These are phyloP conservation scores for Penicillium oxalicum DNA, from an alignment of 2,329 filamentous ascomycete species.

Conservation along the genomic window DNA sequence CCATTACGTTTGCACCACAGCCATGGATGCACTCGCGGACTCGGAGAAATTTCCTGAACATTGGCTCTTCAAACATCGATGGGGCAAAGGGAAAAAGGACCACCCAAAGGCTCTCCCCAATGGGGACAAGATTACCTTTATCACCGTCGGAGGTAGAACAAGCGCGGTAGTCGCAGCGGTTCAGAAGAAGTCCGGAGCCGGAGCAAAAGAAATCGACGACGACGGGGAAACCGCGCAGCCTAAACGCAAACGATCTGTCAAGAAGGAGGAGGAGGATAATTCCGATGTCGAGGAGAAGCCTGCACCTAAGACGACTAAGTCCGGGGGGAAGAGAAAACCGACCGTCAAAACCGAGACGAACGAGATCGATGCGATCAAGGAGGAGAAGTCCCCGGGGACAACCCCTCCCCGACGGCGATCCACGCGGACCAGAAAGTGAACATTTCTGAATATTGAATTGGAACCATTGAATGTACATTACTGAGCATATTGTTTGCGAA, in stretches of 20 bases:
- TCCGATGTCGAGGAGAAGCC: constrained; percentile 18
- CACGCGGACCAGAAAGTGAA: constrained; percentile 21
- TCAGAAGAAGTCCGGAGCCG: constrained; percentile 72
- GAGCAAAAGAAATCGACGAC: constrained; percentile 48
- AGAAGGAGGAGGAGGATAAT: constrained; percentile 22
- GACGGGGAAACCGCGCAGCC: constrained; percentile 18
- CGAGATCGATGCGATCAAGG: constrained; percentile 13
- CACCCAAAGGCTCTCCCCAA: constrained; percentile 64
- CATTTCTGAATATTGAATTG: neutral
- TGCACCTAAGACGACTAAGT: constrained; percentile 22
- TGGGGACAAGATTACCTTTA: constrained; percentile 75
- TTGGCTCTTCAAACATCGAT: constrained; percentile 84
- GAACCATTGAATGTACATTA: no score
- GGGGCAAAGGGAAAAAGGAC: constrained; percentile 80
- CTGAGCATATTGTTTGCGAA: no score
- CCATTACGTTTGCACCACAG: constrained; percentile 70
- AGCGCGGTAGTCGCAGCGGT: constrained; percentile 79
- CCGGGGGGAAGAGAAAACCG: constrained; percentile 19
- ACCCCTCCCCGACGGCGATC: constrained; percentile 25
- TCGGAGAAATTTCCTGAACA: constrained; percentile 76
- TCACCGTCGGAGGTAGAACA: constrained; percentile 86
- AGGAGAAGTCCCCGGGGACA: constrained; percentile 12
- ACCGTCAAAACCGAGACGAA: constrained; percentile 23
- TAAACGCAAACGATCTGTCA: constrained; percentile 31
- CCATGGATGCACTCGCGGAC: constrained; percentile 72